phyloP scores from a whole-genome alignment of 108 stramenopile species.

The Cyclostephanos invisitatus region DNA sequence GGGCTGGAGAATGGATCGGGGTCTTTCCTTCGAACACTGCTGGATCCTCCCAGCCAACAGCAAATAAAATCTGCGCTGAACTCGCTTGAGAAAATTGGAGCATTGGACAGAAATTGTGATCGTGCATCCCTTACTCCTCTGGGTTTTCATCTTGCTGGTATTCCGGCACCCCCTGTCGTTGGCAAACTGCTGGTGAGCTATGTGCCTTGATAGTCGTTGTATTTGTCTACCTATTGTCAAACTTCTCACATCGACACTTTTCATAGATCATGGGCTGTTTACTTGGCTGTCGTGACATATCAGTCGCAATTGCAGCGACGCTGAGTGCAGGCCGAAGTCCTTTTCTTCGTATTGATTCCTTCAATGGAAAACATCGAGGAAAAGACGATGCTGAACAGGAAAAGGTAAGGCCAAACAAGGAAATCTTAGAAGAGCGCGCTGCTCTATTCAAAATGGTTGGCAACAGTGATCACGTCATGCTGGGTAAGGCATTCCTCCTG shows the following conservation, averaged over 20 bases:
- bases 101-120: slow-evolving; percentile 35
- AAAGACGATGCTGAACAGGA: slow-evolving; percentile 29
- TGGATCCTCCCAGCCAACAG: slow-evolving; percentile 73
- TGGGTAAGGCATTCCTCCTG: slow-evolving; percentile 64
- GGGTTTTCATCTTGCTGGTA: slow-evolving; percentile 81
- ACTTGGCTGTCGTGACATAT: slow-evolving; percentile 74
- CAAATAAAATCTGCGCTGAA: slow-evolving; percentile 62
- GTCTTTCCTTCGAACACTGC: slow-evolving; percentile 55
- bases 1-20: slow-evolving; percentile 76
- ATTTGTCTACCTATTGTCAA: too few species aligned
- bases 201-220: too few species aligned
- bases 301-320: slow-evolving; percentile 83
- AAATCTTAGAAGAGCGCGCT: slow-evolving; percentile 57
- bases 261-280: slow-evolving; percentile 62
- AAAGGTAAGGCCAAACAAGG: slow-evolving; percentile 14
- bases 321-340: slow-evolving; percentile 77
- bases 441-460: slow-evolving; percentile 73
- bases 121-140: slow-evolving; percentile 62
- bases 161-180: slow-evolving; percentile 82
- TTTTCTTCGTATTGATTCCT: slow-evolving; percentile 63
- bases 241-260: too few species aligned
- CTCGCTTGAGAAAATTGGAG: slow-evolving; percentile 68
- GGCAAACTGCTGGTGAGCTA: slow-evolving; percentile 69
- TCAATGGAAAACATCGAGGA: slow-evolving; percentile 9
- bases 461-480: slow-evolving; percentile 80